Base-by-base conservation (phyloP, 495 filamentous ascomycete genomes). In the Talaromyces proteolyticus region DNA sequence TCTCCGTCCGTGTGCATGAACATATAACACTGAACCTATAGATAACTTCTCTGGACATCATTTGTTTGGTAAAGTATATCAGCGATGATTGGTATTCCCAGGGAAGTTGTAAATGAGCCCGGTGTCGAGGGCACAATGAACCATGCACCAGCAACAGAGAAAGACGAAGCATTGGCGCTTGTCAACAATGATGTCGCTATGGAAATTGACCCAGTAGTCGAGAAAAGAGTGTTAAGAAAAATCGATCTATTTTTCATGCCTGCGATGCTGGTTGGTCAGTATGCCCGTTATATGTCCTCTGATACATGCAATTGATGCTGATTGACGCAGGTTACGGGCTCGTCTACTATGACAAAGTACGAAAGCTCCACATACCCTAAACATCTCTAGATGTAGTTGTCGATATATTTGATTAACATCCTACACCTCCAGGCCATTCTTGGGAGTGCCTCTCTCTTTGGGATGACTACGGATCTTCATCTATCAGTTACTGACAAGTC, bases 311-410 rank as follows among this genome's bases (percentile, higher is more conserved):
- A 22, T 24, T 29, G 17, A 37, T 17, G 22, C 20, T 25, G 6
- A 16, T 6, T 6, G 24, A 3, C n/a, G 26, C 50, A 73, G 69
- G 77, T 2, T 82, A 88, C 68, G 85, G 85, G 10, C 70, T 90
- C 42, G 84, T 88, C 6, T 90, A 88, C 61, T 89, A 87, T 58
- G 86, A 90, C 62, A 90, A 89, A 62, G 80, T 76, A 51, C n/a
- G 56, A 41, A 10, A 38, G 8, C 47, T 53, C 21, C 49, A 55
- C 12, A 6, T 37, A 46, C 22, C 43, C 16, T 26, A 24, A 23
- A 23, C 14, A 24, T 20, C 1, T 18, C 16, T 16, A 38, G 23
- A 49, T n/a, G 29, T 20, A 11, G n/a, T 21, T 22, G 10, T 48
- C 8, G 16, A 34, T 16, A 41, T 37, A 19, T 22, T 47, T 48